Base-by-base conservation (phyloP, 1,139 yeast species). In the Arxiozyma heterogenica region DNA sequence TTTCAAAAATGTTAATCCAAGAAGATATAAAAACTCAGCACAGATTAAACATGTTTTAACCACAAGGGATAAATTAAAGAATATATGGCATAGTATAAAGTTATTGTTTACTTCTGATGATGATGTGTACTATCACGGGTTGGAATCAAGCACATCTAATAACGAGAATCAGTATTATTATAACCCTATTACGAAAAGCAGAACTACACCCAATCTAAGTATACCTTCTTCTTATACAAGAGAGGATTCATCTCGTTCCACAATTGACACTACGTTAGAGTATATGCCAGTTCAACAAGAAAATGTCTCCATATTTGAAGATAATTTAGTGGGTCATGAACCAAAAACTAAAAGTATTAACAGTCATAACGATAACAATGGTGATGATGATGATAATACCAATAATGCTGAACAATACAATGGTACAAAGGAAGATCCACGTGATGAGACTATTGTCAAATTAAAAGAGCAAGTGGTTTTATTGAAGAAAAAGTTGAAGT, bases 401-500 rank as follows among this genome's bases (percentile, higher is more conserved):
- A 41, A 15, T 18, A 18, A 41, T 18, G 12, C 1, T 41, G 12
- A 7, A 41, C 15, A 18, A 15, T 3, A 41, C 12, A 17, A 41
- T 18, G 5, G 3, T 41, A 41, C 9, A 34, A 15, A 12, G 39
- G 18, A 17, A 12, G 47, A 46, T 27, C 49, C 49, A 20, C 49
- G 49, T 46, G 49, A 46, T 21, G 49, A 21, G 18, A 21, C 18
- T 15, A 46, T 46, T 38, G 30, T 42, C 3, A 27, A 34, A 22
- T 69, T 82, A 44, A 84, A 81, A 61, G 77, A 70, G 11, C 75
- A 79, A 63, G 71, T 83, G 30, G 73, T 80, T 65, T 85, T 82
- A 59, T 78, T 86, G 44, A 87, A 83, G 64, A 78, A 84, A 71
- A 79, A 80, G 3, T 71, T 83, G 54, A 77, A 80, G 20, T 81